Evolutionary conservation across 2,329 filamentous ascomycete species (phyloP).

Genomic region (Aspergillus persii): DNA sequence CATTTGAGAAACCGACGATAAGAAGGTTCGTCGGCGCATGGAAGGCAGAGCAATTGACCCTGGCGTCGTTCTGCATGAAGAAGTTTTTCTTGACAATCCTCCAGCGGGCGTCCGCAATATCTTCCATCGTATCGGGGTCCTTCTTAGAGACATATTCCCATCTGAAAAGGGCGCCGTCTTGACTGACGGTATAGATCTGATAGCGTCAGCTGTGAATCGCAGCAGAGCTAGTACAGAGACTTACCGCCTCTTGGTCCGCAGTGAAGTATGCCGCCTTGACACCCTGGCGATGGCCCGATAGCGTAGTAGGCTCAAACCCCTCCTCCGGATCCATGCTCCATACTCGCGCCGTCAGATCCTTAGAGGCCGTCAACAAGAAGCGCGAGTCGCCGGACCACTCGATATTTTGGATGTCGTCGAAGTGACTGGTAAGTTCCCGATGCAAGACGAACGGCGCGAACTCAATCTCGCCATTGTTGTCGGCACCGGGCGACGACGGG

Average conservation of each 20-base stretch:
- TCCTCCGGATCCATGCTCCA: constrained; percentile 90
- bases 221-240: constrained; percentile 15
- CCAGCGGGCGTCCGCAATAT: constrained; percentile 74
- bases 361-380: constrained; percentile 90
- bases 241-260: constrained; percentile 76
- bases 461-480: constrained; percentile 76
- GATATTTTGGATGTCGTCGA: constrained; percentile 79
- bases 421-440: constrained; percentile 82
- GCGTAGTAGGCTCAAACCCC: constrained; percentile 82
- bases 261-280: constrained; percentile 98
- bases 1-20: constrained; percentile 95
- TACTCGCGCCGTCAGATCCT: constrained; percentile 88
- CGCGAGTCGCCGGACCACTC: constrained; percentile 96
- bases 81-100: constrained; percentile 87
- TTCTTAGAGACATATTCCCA: constrained; percentile 77
- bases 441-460: constrained; percentile 94
- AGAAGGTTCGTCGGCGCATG: constrained; percentile 84
- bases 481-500: constrained; percentile 80
- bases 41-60: constrained; percentile 85
- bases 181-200: constrained; percentile 87
- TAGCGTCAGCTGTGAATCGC: constrained; percentile 12
- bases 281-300: constrained; percentile 86
- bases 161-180: constrained; percentile 92
- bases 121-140: constrained; percentile 59
- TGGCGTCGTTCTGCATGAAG: constrained; percentile 87